Percentiles rank a stretch among this genome's conserved stretches.
phyloP scores from a whole-genome alignment of 345 rosid species.

The Stellera chamaejasme region DNA sequence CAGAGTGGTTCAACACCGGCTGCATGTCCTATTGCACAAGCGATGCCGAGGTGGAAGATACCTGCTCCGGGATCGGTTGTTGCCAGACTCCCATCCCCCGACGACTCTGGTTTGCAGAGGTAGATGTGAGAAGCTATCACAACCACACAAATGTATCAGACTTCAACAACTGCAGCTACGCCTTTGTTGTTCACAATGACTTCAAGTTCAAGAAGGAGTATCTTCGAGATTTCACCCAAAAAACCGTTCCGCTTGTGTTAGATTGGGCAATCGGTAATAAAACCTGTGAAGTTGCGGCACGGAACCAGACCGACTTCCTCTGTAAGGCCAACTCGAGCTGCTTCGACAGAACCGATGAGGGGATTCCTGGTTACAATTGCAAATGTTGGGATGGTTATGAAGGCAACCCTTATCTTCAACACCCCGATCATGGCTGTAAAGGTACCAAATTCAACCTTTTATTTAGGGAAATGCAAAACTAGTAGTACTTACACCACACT shows the following conservation, averaged over 20 bases:
- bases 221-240: constrained; percentile 5
- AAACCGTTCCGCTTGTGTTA: constrained; percentile 9
- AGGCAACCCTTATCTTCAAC: constrained; percentile 16
- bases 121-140: neutral
- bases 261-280: constrained; percentile 17
- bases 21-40: no score
- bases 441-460: neutral
- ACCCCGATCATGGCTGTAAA: constrained; percentile 1
- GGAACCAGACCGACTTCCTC: neutral
- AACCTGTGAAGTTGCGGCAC: constrained; percentile 12
- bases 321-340: neutral
- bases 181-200: constrained; percentile 15
- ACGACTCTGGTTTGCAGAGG: no score
- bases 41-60: neutral
- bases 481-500: no score
- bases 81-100: constrained; percentile 10
- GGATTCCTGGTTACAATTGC: constrained; percentile 13
- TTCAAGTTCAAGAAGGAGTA: neutral
- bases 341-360: neutral
- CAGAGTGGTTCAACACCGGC: no score
- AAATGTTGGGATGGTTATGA: constrained; percentile 16
- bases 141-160: neutral
- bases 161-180: constrained; percentile 24
- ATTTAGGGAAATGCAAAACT: no score
- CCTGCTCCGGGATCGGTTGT: constrained; percentile 13